phyloP scores from a whole-genome alignment of 176 grass and related monocot species.

The Poa pratensis region DNA sequence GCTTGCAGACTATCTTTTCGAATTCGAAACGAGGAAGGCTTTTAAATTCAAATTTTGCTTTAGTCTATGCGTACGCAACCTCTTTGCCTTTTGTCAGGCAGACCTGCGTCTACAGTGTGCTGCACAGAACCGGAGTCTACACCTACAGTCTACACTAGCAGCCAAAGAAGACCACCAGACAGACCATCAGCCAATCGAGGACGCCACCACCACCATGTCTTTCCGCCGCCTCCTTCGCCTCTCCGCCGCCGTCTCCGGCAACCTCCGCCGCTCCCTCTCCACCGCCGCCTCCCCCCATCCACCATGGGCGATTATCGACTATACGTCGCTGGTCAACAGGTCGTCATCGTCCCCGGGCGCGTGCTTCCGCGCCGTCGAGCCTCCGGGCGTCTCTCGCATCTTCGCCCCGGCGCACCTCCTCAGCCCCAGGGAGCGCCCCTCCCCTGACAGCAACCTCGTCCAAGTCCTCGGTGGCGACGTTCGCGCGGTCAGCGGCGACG shows the following conservation, averaged over 20 bases:
- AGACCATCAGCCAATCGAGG: too few species aligned
- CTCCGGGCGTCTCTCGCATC: background rate
- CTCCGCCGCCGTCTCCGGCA: slow-evolving; percentile 10
- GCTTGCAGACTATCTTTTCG: too few species aligned
- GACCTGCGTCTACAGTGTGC: too few species aligned
- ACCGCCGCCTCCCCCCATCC: background rate
- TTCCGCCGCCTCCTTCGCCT: background rate
- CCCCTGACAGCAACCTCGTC: background rate
- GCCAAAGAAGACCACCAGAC: too few species aligned
- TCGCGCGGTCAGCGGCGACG: background rate
- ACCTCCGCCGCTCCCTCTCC: slow-evolving; percentile 13
- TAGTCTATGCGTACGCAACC: too few species aligned
- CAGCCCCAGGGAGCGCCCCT: background rate
- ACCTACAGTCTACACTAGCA: too few species aligned
- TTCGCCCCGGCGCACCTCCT: slow-evolving; percentile 1
- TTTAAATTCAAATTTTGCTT: too few species aligned
- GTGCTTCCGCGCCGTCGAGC: background rate
- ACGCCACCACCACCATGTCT: background rate
- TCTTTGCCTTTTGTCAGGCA: too few species aligned
- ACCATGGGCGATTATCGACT: background rate
- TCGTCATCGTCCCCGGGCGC: background rate
- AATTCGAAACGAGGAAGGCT: too few species aligned
- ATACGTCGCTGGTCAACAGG: background rate
- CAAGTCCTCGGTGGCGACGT: background rate
- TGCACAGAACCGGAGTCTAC: too few species aligned